Evolutionary conservation across 2,329 filamentous ascomycete genomes (phyloP).

Genomic region (Dactylellina cionopaga): DNA sequence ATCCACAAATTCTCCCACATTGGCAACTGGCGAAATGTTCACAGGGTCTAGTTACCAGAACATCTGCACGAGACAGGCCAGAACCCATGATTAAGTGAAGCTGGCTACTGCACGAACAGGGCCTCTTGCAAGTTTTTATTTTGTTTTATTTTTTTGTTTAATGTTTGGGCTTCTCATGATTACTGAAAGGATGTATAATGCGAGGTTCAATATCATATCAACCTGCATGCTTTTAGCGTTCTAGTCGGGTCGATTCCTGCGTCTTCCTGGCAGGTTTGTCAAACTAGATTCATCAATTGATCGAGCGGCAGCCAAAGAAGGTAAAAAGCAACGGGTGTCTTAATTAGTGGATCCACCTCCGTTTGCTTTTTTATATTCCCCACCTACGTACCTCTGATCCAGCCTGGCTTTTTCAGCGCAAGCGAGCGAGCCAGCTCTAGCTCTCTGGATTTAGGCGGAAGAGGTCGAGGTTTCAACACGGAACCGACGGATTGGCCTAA

Average conservation of each 20-base stretch:
- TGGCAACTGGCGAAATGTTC: slow-evolving; percentile 2
- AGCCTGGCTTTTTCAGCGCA: not conserved
- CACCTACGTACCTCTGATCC: not conserved
- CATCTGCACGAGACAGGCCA: slow-evolving; percentile 34
- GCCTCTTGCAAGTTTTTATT: slow-evolving; percentile 41
- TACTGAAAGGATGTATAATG: slow-evolving; percentile 45
- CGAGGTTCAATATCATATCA: slow-evolving; percentile 42
- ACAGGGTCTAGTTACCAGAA: slow-evolving; percentile 23
- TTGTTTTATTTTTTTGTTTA: too few species aligned
- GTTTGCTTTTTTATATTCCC: slow-evolving; percentile 22
- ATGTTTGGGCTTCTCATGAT: slow-evolving; percentile 24
- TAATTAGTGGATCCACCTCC: not conserved
- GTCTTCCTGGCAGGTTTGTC: slow-evolving; percentile 7
- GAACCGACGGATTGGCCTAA: slow-evolving; percentile 21
- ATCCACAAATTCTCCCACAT: too few species aligned
- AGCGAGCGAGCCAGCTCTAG: not conserved
- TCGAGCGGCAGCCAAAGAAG: slow-evolving; percentile 10
- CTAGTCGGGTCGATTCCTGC: slow-evolving; percentile 49
- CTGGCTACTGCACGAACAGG: slow-evolving; percentile 36
- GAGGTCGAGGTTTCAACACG: slow-evolving; percentile 8
- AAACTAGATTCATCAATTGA: slow-evolving; percentile 21
- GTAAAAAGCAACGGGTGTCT: slow-evolving; percentile 18
- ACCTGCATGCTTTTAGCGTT: slow-evolving; percentile 41
- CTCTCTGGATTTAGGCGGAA: slow-evolving; percentile 14
- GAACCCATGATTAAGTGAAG: slow-evolving; percentile 41